Conservation (phyloP, 768 basidiomycete species). For the Punctularia strigosozonata region DNA sequence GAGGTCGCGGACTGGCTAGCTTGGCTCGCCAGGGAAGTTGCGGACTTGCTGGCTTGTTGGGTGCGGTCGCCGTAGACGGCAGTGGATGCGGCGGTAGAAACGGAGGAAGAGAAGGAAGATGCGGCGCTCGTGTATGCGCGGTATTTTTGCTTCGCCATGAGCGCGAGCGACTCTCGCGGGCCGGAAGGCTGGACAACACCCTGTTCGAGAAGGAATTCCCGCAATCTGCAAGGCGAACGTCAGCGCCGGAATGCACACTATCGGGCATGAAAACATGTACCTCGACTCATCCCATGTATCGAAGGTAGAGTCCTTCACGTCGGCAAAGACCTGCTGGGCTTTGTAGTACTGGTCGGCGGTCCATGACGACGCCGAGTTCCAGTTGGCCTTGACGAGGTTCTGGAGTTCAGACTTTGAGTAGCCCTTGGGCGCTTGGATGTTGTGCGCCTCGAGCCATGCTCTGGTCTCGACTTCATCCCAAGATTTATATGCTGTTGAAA, state of each 20-base stretch:
- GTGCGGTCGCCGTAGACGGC: slow-evolving; percentile 32
- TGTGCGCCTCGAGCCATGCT: slow-evolving; percentile 59
- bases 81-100: slow-evolving; percentile 41
- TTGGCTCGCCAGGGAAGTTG: no score
- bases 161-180: slow-evolving; percentile 66
- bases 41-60: slow-evolving; percentile 22
- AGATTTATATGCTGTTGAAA: slow-evolving; percentile 20
- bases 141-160: slow-evolving; percentile 67
- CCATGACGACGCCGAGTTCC: slow-evolving; percentile 37
- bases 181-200: slow-evolving; percentile 78
- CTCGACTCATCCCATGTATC: slow-evolving; percentile 80
- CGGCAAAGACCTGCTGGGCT: slow-evolving; percentile 51
- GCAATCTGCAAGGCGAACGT: no score
- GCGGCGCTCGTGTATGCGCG: slow-evolving; percentile 48
- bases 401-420: slow-evolving; percentile 17
- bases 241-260: no score
- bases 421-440: slow-evolving; percentile 37
- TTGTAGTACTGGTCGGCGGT: slow-evolving; percentile 48
- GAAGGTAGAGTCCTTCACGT: slow-evolving; percentile 48
- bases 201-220: slow-evolving; percentile 77
- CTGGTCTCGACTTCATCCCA: slow-evolving; percentile 61
- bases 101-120: slow-evolving; percentile 35
- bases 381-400: slow-evolving; percentile 50
- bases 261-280: no score
- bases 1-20: no score